Evolutionary conservation across 768 basidiomycete species (phyloP).

Genomic region (Botryobasidium botryosum): DNA sequence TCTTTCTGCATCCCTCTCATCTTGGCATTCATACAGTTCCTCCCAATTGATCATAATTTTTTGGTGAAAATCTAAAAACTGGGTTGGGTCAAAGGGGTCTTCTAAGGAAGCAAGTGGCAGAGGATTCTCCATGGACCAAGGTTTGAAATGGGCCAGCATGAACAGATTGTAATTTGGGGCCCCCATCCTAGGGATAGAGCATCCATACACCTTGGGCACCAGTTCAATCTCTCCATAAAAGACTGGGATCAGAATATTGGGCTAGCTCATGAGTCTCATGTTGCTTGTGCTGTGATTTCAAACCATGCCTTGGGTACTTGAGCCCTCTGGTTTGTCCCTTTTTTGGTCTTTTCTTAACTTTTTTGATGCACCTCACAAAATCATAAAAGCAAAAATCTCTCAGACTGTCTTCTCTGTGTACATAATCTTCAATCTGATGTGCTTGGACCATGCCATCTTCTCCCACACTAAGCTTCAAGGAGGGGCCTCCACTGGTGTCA

Average conservation of each 20-base stretch:
- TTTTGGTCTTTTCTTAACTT: constrained; percentile 8
- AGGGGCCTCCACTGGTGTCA: too few relatives aligned
- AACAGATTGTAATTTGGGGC: constrained; percentile 9
- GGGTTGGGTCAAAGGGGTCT: not conserved
- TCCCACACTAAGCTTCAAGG: too few relatives aligned
- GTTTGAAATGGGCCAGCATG: constrained; percentile 16
- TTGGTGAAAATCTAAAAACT: not conserved
- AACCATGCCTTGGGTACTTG: not conserved
- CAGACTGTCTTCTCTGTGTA: constrained; percentile 12
- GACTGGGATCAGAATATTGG: constrained; percentile 4
- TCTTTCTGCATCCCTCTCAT: constrained; percentile 21
- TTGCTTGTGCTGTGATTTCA: constrained; percentile 2
- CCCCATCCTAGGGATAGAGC: constrained; percentile 8
- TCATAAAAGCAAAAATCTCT: constrained; percentile 18
- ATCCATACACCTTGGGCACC: constrained; percentile 13
- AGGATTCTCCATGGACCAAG: constrained; percentile 5
- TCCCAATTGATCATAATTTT: constrained; percentile 21
- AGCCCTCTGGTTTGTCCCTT: not conserved
- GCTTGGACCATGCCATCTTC: constrained; percentile 6
- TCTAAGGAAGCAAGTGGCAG: not conserved
- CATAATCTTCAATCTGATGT: constrained; percentile 20
- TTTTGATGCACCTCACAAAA: constrained; percentile 13
- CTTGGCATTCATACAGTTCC: constrained; percentile 21
- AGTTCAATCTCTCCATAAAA: not conserved
- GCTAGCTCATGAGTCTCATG: constrained; percentile 11